phyloP scores from a whole-genome alignment of 345 rosid genomes.

The Firmiana major region DNA sequence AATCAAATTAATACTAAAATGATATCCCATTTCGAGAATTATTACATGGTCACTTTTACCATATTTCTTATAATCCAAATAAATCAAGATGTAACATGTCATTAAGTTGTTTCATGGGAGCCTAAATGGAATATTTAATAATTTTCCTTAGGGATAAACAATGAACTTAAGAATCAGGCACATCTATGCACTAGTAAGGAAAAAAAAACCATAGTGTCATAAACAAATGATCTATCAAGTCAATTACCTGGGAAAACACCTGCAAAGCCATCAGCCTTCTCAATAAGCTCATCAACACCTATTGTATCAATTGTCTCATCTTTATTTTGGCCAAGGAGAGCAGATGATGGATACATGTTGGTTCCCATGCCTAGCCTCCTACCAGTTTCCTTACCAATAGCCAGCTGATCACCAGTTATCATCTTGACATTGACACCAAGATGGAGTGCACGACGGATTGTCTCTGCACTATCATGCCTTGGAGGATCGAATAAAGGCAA shows the following conservation, averaged over 20 bases:
- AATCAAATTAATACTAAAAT: not conserved
- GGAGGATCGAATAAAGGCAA: conserved; percentile 96
- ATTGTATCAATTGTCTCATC: conserved; percentile 47
- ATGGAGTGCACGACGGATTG: conserved; percentile 76
- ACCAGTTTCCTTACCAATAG: conserved; percentile 90
- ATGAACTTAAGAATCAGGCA: not conserved
- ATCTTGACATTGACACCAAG: conserved; percentile 93
- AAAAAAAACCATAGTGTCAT: not conserved
- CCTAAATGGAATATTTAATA: not conserved
- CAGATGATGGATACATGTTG: conserved; percentile 94
- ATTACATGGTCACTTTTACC: too few species aligned
- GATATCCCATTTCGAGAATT: too few species aligned
- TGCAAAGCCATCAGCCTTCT: conserved; percentile 94
- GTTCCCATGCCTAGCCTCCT: conserved; percentile 97
- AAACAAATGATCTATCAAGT: not conserved
- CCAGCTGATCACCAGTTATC: conserved; percentile 96
- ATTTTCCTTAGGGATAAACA: not conserved
- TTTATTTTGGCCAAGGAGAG: conserved; percentile 67
- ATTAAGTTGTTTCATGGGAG: not conserved
- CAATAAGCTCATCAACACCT: conserved; percentile 82
- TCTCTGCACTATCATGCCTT: conserved; percentile 94
- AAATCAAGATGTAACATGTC: conserved; percentile 68
- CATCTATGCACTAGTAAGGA: not conserved
- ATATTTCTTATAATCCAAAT: conserved; percentile 3
- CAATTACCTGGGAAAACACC: conserved; percentile 87